These are phyloP conservation scores for Aspergillus panamensis DNA, from an alignment of 495 filamentous ascomycete genomes.

Conservation along the genomic window DNA sequence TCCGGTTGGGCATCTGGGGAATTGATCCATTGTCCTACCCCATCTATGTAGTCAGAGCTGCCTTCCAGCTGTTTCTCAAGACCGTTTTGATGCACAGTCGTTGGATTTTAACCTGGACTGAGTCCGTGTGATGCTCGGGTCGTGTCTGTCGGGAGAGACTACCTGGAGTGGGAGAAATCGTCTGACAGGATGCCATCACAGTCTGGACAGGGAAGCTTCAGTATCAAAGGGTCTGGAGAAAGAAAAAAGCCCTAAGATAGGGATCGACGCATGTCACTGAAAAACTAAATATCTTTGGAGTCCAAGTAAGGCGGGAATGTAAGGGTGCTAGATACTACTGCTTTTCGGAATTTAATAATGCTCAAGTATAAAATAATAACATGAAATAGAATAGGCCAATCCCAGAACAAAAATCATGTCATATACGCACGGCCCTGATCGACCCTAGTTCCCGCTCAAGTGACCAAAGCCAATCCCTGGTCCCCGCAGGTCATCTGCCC, in stretches of 20 bases:
- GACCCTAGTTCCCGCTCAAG: conserved; percentile 35
- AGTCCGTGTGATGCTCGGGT: background rate
- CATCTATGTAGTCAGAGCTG: too few species aligned
- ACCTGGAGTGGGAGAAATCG: background rate
- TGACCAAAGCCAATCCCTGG: conserved; percentile 22
- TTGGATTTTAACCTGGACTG: background rate
- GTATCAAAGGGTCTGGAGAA: too few species aligned
- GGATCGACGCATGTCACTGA: too few species aligned
- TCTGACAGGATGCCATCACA: background rate
- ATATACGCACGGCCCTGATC: conserved; percentile 40
- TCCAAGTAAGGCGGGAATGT: too few species aligned
- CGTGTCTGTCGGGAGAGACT: background rate
- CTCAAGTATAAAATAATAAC: background rate
- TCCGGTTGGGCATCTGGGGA: background rate
- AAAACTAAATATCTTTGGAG: too few species aligned
- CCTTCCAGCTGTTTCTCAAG: too few species aligned
- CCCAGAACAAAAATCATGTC: background rate
- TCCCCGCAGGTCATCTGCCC: conserved; percentile 35
- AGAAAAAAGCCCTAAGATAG: too few species aligned
- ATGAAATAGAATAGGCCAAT: background rate
- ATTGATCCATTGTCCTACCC: background rate
- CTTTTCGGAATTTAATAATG: too few species aligned
- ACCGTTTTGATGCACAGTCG: conserved; percentile 2
- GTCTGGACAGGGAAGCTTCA: too few species aligned
- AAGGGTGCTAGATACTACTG: too few species aligned